Evolutionary conservation across 371 early-diverging fungal genomes (phyloP).

Genomic region (Encephalitozoon intestinalis): DNA sequence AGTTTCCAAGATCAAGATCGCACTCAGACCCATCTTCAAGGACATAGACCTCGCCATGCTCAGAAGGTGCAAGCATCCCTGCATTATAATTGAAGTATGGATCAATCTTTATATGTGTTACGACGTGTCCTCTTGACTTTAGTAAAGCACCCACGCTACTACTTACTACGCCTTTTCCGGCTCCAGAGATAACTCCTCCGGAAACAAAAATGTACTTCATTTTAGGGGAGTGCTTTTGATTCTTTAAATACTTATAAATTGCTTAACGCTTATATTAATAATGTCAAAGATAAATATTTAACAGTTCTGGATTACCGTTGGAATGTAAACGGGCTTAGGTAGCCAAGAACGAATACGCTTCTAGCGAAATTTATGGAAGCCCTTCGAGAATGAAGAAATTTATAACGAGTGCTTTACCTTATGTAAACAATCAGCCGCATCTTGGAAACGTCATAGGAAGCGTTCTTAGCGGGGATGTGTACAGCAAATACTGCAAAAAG

Average conservation of each 20-base stretch:
- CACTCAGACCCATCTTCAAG: constrained; percentile 97
- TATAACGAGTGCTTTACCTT: constrained; percentile 94
- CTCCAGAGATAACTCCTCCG: constrained; percentile 94
- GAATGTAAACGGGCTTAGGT: too few relatives aligned
- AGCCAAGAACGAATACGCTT: too few relatives aligned
- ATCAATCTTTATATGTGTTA: constrained; percentile 97
- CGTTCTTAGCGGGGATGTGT: constrained; percentile 92
- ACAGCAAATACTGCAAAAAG: constrained; percentile 78
- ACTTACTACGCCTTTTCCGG: constrained; percentile 95
- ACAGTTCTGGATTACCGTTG: background rate
- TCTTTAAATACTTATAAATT: background rate
- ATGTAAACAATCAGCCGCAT: constrained; percentile 98
- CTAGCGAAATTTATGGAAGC: background rate
- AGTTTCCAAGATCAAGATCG: constrained; percentile 94
- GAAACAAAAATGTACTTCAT: constrained; percentile 80
- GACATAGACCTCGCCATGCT: constrained; percentile 95
- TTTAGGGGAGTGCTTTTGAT: background rate
- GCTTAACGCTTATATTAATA: background rate
- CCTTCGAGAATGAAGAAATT: constrained; percentile 58
- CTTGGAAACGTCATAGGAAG: constrained; percentile 98
- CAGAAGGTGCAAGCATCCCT: constrained; percentile 77
- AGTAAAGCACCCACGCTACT: constrained; percentile 90
- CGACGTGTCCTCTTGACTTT: constrained; percentile 78
- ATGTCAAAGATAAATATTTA: background rate
- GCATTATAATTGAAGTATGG: constrained; percentile 97